Evolutionary conservation across 2,329 filamentous ascomycete genomes (phyloP), one percentile per base, ranked within the genome.

Genomic region (Anthostomella pinea): DNA sequence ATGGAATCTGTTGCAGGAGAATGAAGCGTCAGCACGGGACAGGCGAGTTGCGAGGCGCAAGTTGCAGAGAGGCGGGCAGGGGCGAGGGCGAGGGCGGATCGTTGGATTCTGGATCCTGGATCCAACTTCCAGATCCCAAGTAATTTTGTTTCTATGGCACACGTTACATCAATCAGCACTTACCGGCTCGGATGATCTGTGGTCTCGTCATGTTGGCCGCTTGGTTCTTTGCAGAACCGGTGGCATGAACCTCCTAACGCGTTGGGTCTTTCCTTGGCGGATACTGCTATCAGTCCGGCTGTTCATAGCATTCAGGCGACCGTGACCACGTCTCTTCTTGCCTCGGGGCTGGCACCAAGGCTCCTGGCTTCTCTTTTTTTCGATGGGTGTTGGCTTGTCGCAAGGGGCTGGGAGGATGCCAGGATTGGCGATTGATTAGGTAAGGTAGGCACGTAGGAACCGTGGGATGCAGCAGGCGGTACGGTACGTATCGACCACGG

Each of bases 1-100:
- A 96, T 85, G 46, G 91, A 94, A 70, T 97, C 91, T 95, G 65
- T 43, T 39, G 35, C 43, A 42, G 43, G 46, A 45, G 40, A 29
- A 38, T 35, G 39, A 41, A 51, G 34, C 38, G 51, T 62, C 45
- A 64, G 58, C 49, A 47, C 38, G 45, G 40, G 36, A 37, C 36
- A 22, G 27, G 4, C 5, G n/a, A 17, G n/a, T 13, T 23, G 21
- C 7, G 21, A 23, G 21, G 21, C 21, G 29, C 13, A 24, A 35
- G 15, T 40, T 41, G 29, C 44, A 37, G 47, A 37, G 34, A 35
- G 27, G 30, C 29, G 37, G 42, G 45, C 36, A 46, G 41, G 39
- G 39, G 45, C 22, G 29, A 15, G 13, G 18, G 23, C 19, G 21
- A 24, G 33, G n/a, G 18, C 17, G 24, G 21, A 23, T 13, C 33